phyloP scores from a whole-genome alignment of 352 stramenopile species.

The Achlya hypogyna region DNA sequence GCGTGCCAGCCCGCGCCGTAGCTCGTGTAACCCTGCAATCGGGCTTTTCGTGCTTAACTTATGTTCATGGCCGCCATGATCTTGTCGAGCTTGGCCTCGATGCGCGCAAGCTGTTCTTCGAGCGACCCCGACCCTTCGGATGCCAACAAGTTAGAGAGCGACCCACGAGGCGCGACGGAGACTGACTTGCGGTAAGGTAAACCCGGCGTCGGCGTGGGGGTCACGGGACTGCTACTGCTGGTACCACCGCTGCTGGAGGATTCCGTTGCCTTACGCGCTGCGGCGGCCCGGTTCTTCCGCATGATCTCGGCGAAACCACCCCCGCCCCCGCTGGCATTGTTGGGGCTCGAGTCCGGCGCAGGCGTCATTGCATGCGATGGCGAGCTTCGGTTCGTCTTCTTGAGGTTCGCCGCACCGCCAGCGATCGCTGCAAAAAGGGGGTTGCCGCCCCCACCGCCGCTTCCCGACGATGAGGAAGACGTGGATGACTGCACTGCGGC shows the following conservation, averaged over 20 bases:
- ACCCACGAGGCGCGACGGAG: not conserved
- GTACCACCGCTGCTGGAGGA: constrained; percentile 16
- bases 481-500: constrained; percentile 25
- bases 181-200: not conserved
- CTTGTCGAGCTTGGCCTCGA: constrained; percentile 85
- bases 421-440: constrained; percentile 19
- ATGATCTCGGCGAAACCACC: constrained; percentile 82
- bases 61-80: constrained; percentile 80
- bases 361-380: not conserved
- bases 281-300: constrained; percentile 80
- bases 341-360: not conserved
- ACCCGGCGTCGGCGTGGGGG: constrained; percentile 16
- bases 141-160: constrained; percentile 1
- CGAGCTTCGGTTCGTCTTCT: constrained; percentile 11
- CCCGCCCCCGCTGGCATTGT: not conserved
- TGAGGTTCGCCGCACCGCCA: not conserved
- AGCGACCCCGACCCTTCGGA: constrained; percentile 20
- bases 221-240: constrained; percentile 11
- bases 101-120: constrained; percentile 55
- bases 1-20: constrained; percentile 41
- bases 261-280: constrained; percentile 36
- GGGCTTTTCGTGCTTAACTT: constrained; percentile 26
- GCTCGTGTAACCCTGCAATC: not conserved
- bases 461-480: not conserved
- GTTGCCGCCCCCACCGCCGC: constrained; percentile 20